Base-by-base conservation (phyloP, 2,329 filamentous ascomycete genomes). In the Cordyceps javanica region DNA sequence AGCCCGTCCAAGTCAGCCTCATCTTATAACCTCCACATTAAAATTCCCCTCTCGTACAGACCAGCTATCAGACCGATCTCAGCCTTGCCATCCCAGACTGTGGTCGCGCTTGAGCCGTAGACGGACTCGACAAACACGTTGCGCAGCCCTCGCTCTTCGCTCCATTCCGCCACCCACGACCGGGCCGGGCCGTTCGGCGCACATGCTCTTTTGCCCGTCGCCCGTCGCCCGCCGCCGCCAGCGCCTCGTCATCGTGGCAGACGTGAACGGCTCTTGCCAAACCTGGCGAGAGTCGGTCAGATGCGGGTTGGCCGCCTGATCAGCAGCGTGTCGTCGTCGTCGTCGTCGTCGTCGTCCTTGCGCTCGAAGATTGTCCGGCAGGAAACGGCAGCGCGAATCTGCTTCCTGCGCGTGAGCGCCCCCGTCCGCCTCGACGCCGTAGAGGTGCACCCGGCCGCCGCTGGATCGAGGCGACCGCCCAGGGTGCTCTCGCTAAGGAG, bases 241-340 rank as follows among this genome's bases (percentile, higher is more conserved):
- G 62, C 28, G 66, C 64, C 0, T 50, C 62, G 0, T 65, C 59
- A 41, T 72, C 69, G 38, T 70, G 66, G 64, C 75, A 77, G 3
- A 72, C 57, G 30, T 68, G 64, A 0, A n/a, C 74, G 69, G 8
- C 67, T 66, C 5, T 60, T 30, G 1, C 69, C 61, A 45, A 70
- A 76, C 41, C 66, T 67, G 2, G 39, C 59, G 11, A 75, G 61
- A 2, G 66, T 65, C 0, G 69, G 67, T n/a, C 1, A 69, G 51
- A 46, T 76, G 68, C 1, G 73, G 70, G 30, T 77, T n/a, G 75
- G 0, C 75, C 75, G 0, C 75, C n/a, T 70, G 19, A 74, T 69
- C 10, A 75, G 59, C 19, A 77, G 67, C n/a, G 65, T 66, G 48
- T 63, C 61, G 26, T 54, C 68, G 38, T 34, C 62, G n/a, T n/a